Evolutionary conservation across 1,139 yeast genomes (phyloP).

Genomic region (Arxiozyma bovina): DNA sequence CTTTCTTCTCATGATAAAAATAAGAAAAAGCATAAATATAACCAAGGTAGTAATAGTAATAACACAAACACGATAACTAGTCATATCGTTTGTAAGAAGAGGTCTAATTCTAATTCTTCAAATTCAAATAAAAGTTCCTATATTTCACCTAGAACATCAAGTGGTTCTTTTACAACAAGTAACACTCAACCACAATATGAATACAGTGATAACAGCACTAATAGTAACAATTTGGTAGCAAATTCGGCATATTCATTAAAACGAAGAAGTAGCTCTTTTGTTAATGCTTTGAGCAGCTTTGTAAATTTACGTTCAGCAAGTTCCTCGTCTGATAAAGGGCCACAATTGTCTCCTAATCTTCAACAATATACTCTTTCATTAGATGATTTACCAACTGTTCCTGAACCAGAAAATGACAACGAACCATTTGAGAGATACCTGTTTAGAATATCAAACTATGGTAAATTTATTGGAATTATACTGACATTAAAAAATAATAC

Average conservation of each 20-base stretch:
- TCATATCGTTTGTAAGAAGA: not conserved
- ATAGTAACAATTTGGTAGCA: not conserved
- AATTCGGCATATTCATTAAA: conserved; percentile 12
- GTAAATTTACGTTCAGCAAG: conserved; percentile 29
- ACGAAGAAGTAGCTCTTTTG: conserved; percentile 32
- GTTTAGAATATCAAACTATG: conserved; percentile 31
- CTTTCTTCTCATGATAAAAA: conserved; percentile 2
- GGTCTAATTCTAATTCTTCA: not conserved
- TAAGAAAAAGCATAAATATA: not conserved
- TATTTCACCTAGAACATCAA: conserved; percentile 6
- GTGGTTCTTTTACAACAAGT: conserved; percentile 2
- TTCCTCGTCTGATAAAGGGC: conserved; percentile 15
- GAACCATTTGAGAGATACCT: conserved; percentile 34
- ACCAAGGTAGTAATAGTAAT: not conserved
- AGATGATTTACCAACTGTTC: conserved; percentile 25
- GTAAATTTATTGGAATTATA: conserved; percentile 34
- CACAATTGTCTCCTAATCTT: conserved; percentile 8
- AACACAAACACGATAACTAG: not conserved
- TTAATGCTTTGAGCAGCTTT: conserved; percentile 32
- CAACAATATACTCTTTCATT: conserved; percentile 8
- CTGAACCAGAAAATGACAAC: conserved; percentile 21
- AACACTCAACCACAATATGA: not conserved
- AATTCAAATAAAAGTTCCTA: conserved; percentile 1
- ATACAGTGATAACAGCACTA: not conserved
- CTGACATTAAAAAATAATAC: conserved; percentile 33